A percentile compares a stretch with the other conserved stretches of the same genome.
phyloP scores from a whole-genome alignment of 305 asterid genomes.

The Rubia peregrina region DNA sequence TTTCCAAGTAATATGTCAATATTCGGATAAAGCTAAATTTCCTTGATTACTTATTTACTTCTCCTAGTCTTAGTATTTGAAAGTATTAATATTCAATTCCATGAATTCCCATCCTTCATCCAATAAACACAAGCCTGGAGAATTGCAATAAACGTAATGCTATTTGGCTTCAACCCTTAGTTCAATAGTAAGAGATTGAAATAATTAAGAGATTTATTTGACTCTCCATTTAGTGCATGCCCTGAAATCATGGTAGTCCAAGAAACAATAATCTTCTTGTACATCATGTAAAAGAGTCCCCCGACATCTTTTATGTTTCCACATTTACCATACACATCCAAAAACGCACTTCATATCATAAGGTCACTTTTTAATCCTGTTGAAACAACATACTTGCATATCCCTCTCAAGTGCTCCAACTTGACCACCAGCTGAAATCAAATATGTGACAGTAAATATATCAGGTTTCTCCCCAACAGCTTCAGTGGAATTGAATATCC shows the following conservation, averaged over 20 bases:
- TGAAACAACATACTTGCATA: constrained; percentile 32
- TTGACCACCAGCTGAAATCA: constrained; percentile 46
- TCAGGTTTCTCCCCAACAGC: constrained; percentile 48
- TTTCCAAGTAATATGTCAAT: no score
- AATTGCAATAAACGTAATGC: constrained; percentile 47
- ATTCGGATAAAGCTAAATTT: no score
- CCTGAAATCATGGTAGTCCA: constrained; percentile 33
- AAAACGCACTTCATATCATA: constrained; percentile 45
- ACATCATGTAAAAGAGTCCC: no score
- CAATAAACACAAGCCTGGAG: constrained; percentile 55
- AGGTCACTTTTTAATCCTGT: constrained; percentile 36
- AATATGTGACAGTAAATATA: constrained; percentile 38
- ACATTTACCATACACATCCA: no score
- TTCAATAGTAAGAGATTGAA: constrained; percentile 34
- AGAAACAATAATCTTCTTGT: no score
- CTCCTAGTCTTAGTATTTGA: no score
- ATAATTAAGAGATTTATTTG: constrained; percentile 31
- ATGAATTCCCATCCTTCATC: constrained; percentile 42
- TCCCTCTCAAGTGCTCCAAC: constrained; percentile 54
- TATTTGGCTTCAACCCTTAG: constrained; percentile 40
- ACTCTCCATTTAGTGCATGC: constrained; percentile 45
- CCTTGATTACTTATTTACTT: no score
- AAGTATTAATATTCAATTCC: no score
- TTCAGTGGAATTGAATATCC: constrained; percentile 49
- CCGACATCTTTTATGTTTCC: no score